Evolutionary conservation across 768 basidiomycete genomes (phyloP), one percentile per base, ranked within the genome.

Genomic region (Serendipita indica): DNA sequence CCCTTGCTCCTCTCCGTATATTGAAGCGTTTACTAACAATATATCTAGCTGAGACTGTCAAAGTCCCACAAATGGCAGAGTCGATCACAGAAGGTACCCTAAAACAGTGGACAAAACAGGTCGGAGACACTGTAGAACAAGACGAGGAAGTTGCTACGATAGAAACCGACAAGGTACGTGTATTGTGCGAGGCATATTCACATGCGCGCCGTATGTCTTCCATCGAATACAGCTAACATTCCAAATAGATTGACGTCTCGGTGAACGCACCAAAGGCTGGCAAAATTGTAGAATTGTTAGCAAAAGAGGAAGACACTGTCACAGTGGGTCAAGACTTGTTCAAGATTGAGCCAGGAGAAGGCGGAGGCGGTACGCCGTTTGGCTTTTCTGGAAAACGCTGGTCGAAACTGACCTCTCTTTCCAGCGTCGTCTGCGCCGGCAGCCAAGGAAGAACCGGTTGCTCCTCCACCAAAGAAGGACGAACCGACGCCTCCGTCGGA

Each of bases 141-240:
- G 94, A 98, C 68, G 94, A 98, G 73, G 94, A 99, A 73, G 78
- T 99, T 39, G 94, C 91, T 14, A 94, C 91, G 43, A 97, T 98
- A 63, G 94, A 98, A 74, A 99, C 94, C 5, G 94, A 99, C 77
- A 97, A 98, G 85, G 94, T 89, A 61, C 59, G 74, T 41, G 12
- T 33, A 34, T 57, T 43, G 18, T 43, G 41, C 18, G 18, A 6
- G n/a, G 18, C 41, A 25, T 22, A 28, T 39, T 35, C 13, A 28
- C 30, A 46, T 52, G 3, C 27, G 39, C 1, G 20, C 39, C 12
- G 60, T 25, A 20, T 28, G 10, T 33, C 58, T 14, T 43, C 28
- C 27, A 7, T 20, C 16, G 14, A 27, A 16, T 52, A 57, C 57
- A 13, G 27, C 3, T 20, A 33, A 54, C 16, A 63, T 43, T 46